Evolutionary conservation across 106 monocot species (phyloP).

Genomic region (Dendrobium chrysotoxum): DNA sequence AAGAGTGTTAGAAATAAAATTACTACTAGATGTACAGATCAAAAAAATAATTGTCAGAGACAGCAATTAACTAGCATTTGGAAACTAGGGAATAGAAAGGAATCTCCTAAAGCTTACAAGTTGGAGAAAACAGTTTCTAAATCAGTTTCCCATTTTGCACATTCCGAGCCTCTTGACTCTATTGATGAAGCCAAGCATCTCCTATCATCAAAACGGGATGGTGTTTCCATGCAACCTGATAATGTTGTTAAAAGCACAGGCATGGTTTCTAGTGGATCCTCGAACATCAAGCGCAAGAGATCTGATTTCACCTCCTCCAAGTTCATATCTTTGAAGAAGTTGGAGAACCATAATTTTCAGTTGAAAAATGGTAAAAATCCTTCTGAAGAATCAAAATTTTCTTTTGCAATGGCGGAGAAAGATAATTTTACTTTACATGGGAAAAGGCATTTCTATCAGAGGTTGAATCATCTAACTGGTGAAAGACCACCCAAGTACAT

Average conservation of each 20-base stretch:
- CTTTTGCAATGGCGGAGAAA: conserved; percentile 17
- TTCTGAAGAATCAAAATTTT: conserved; percentile 4
- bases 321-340: conserved; percentile 15
- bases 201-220: conserved; percentile 11
- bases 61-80: not conserved
- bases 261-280: conserved; percentile 9
- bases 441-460: conserved; percentile 8
- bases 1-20: conserved; percentile 21
- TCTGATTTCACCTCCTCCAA: conserved; percentile 15
- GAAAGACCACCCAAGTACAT: conserved; percentile 48
- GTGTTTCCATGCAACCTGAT: conserved; percentile 12
- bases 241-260: conserved; percentile 3
- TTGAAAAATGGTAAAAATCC: conserved; percentile 4
- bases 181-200: conserved; percentile 12
- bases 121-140: conserved; percentile 15
- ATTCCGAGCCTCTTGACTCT: conserved; percentile 19
- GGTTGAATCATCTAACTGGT: conserved; percentile 12
- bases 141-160: conserved; percentile 9
- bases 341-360: conserved; percentile 10
- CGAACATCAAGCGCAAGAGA: conserved; percentile 42
- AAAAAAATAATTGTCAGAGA: conserved; percentile 10
- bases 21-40: conserved; percentile 3
- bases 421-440: conserved; percentile 8
- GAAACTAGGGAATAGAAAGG: conserved; percentile 22
- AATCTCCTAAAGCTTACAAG: conserved; percentile 19